Percentiles rank a stretch among this genome's conserved stretches.
phyloP scores from a whole-genome alignment of 768 basidiomycete genomes.

The Boletus pseudopeckii region DNA sequence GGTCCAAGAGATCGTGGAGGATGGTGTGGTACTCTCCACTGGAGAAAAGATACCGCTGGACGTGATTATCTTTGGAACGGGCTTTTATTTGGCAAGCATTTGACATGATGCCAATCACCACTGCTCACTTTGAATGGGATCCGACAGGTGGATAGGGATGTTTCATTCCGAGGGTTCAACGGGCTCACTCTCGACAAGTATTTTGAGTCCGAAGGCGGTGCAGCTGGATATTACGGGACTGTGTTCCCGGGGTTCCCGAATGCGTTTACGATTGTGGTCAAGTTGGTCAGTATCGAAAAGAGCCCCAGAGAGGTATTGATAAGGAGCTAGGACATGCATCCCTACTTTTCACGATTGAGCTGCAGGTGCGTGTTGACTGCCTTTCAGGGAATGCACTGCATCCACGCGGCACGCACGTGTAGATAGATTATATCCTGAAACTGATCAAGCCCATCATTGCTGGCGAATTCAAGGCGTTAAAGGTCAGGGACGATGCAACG shows the following conservation, averaged over 20 bases:
- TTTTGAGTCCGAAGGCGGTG: neutral
- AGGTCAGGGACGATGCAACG: neutral
- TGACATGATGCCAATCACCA: neutral
- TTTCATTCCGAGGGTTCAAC: neutral
- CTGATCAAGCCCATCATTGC: conserved; percentile 1
- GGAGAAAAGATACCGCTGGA: neutral
- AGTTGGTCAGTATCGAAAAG: neutral
- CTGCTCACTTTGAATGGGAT: neutral
- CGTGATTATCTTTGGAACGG: conserved; percentile 1
- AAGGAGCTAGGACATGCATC: neutral
- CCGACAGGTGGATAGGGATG: neutral
- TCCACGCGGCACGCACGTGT: conserved; percentile 5
- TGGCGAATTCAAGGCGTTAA: neutral
- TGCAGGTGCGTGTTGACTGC: neutral
- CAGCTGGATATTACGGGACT: conserved; percentile 45
- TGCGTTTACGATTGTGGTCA: neutral
- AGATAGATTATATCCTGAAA: neutral
- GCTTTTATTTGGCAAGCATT: conserved; percentile 5
- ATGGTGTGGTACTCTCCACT: neutral
- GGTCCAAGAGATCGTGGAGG: neutral
- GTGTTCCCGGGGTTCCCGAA: conserved; percentile 38
- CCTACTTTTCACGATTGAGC: neutral
- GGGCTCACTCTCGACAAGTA: neutral
- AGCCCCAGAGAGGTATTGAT: neutral
- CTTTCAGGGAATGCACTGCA: neutral